Evolutionary conservation across 345 rosid species (phyloP), one percentile per base, ranked within the genome.

Genomic region (Dipteronia dyeriana): DNA sequence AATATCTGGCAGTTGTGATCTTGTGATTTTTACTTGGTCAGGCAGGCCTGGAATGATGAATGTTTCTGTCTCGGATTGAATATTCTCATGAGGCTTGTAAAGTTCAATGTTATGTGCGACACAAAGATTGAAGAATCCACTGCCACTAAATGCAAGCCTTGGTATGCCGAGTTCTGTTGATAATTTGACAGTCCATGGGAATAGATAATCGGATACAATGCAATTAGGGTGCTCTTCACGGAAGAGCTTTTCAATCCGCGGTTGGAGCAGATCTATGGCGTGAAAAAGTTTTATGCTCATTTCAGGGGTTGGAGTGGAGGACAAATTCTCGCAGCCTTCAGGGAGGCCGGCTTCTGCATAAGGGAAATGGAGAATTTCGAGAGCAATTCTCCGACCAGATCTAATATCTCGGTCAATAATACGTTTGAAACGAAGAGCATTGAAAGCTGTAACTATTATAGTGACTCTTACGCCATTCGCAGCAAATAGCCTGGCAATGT

Each of bases 1-100:
- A 51, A 80, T 81, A 57, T 84, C 84, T 2, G 80, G 86, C 13
- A 84, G 71, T 29, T 81, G 87, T 34, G 84, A 81, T 70, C 75
- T 79, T 39, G 83, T 76, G 20, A 81, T 63, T 23, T 19, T 39
- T 39, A 84, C 79, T 47, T 25, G 14, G 70, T 84, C 81, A 0
- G 81, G 85, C 49, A 84, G 56, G 29, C 80, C 74, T 3, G 81
- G 84, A 34, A 84, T 74, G 14, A 63, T 25, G 22, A 77, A 82
- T 0, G 7, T 20, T 45, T 79, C 72, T 2, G 78, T 73, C 65
- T 81, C 85, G 0, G 81, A 70, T 20, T 66, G 3, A 23, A 81
- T 51, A 4, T 31, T 13, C 9, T 45, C 47, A 57, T 79, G 84
- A 34, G 83, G 85, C n/a, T 62, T 66, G 34, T 76, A 22, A 20